Base-by-base conservation (phyloP, 352 stramenopile species). In the Pythium dissotocum region DNA sequence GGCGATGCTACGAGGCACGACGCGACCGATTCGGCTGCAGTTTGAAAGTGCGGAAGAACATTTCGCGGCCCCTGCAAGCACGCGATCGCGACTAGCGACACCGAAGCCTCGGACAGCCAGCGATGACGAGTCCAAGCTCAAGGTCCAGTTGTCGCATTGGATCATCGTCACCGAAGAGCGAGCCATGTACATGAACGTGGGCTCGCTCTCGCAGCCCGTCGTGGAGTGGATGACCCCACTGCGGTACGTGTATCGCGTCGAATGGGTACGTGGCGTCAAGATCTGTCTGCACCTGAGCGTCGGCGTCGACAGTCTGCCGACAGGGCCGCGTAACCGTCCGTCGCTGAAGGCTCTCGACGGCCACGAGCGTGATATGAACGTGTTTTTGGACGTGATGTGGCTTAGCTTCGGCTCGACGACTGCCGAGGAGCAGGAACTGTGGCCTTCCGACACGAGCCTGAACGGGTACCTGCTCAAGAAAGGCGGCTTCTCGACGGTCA, bases 221-320 rank as follows among this genome's bases (percentile, higher is more conserved):
- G 86, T 96, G 10, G 87, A 96, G 61, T 96, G 89, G 89, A 94
- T 93, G 81, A 93, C 86, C 24, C 89, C 89, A n/a, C 71, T 96
- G 67, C 86, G 86, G 12, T 94, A 94, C 61, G 88, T 96, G 13
- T 93, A 95, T 63, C 79, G 81, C 14, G 75, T 96, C 40, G 87
- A 95, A 55, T 91, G 84, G 82, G 63, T 88, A 16, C 82, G 85
- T 44, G 85, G 69, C 16, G 67, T 83, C 38, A 71, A 76, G 26
- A 86, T 96, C 32, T 82, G 72, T n/a, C 73, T 96, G 24, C 80
- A 94, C 57, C 56, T 96, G 24, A 93, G 89, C 42, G 89, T 96
- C 3, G 87, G 87, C 16, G 87, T 96, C 8, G 88, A 95, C 69
- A 95, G 87, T 67, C 62, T 95, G 42, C 88, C 88, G 1, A 94